A percentile compares a stretch with the other conserved stretches of the same genome.
phyloP scores from a whole-genome alignment of 306 rosid species.

The Vachellia collinsii region DNA sequence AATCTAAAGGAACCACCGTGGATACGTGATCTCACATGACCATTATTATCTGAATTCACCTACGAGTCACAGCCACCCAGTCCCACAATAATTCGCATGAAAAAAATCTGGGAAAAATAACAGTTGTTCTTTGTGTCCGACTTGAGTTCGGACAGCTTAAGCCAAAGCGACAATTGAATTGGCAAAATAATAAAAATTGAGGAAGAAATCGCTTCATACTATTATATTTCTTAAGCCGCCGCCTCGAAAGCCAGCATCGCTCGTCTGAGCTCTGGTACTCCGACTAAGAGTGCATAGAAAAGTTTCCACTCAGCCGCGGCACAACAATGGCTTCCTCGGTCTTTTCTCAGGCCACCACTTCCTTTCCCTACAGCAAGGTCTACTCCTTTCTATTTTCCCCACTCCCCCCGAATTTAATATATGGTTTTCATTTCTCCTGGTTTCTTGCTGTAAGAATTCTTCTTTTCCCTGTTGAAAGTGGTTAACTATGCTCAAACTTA shows the following conservation, averaged over 20 bases:
- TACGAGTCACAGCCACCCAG: no score
- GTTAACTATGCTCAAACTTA: slow-evolving; percentile 26
- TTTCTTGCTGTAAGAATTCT: background rate
- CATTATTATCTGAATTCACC: no score
- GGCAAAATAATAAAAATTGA: background rate
- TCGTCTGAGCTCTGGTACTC: background rate
- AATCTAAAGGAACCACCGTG: no score
- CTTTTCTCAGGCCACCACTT: slow-evolving; percentile 49
- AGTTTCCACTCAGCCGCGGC: background rate
- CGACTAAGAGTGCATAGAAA: background rate
- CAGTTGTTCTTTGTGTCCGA: background rate
- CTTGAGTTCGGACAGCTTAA: background rate
- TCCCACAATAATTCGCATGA: no score
- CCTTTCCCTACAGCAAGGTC: slow-evolving; percentile 59
- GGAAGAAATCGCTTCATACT: background rate
- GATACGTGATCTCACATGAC: no score
- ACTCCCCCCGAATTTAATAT: background rate
- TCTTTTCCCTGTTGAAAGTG: slow-evolving; percentile 25
- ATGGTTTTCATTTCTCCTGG: background rate
- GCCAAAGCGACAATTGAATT: background rate
- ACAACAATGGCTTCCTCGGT: slow-evolving; percentile 66
- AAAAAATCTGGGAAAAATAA: background rate
- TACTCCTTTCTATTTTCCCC: background rate
- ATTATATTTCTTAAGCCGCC: background rate
- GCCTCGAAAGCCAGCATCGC: background rate